A percentile compares a stretch with the other conserved stretches of the same genome.
phyloP scores from a whole-genome alignment of 2,329 filamentous ascomycete genomes.

The Fusarium begoniae region DNA sequence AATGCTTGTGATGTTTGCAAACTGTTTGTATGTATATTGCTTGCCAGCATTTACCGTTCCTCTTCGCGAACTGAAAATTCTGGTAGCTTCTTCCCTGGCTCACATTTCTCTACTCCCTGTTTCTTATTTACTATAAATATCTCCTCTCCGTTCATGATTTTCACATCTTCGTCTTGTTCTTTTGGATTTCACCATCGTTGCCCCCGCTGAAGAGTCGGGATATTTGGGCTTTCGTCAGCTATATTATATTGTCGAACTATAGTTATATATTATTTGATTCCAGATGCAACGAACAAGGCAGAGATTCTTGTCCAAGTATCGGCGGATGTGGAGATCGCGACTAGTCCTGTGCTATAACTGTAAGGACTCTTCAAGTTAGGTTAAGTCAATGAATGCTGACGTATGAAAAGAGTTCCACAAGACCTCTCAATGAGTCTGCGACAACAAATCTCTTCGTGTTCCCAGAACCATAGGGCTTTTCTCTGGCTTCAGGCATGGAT shows the following conservation, averaged over 20 bases:
- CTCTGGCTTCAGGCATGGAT: no score
- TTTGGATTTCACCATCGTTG: neutral
- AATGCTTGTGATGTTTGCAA: neutral
- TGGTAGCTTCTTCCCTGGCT: neutral
- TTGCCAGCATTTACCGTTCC: neutral
- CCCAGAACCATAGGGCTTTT: no score
- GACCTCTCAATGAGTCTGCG: no score
- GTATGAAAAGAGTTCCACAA: neutral
- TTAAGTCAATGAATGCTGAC: neutral
- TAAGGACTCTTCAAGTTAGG: neutral
- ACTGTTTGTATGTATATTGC: neutral
- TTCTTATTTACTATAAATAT: neutral
- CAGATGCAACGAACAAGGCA: no score
- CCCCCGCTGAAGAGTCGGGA: no score
- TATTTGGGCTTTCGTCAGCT: neutral
- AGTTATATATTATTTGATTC: neutral
- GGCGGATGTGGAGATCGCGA: neutral
- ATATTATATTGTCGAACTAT: neutral
- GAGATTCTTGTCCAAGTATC: neutral
- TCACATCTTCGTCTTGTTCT: neutral
- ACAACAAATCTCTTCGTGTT: no score
- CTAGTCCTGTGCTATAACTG: neutral
- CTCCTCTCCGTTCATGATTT: neutral
- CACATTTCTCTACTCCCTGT: fast-evolving
- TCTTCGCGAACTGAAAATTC: no score